Conservation (phyloP, 352 stramenopile genomes). For the Globisporangium radiosum region DNA sequence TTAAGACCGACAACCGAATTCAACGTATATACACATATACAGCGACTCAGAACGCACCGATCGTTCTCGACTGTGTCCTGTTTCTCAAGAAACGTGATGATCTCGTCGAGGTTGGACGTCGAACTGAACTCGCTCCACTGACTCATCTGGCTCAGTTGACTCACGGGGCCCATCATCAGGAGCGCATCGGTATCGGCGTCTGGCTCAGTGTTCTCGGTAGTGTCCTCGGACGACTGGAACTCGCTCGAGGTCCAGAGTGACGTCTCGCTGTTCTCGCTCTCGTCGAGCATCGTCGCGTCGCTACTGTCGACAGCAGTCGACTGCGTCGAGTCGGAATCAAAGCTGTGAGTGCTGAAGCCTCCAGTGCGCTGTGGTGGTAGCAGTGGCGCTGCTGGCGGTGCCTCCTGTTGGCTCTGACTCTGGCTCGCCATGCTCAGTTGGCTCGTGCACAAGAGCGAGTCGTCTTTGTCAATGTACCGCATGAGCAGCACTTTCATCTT, state of each 20-base stretch:
- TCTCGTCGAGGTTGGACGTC: slow-evolving; percentile 79
- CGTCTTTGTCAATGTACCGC: slow-evolving; percentile 84
- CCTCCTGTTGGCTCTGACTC: slow-evolving; percentile 15
- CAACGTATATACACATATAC: slow-evolving; percentile 1
- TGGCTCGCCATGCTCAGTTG: slow-evolving; percentile 50
- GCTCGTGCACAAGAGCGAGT: slow-evolving; percentile 69
- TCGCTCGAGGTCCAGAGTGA: slow-evolving; percentile 56
- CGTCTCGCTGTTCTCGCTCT: slow-evolving; percentile 49
- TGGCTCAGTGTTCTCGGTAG: slow-evolving; percentile 17
- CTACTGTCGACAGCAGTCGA: slow-evolving; percentile 13
- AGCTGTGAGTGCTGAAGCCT: background rate
- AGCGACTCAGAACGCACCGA: slow-evolving; percentile 21
- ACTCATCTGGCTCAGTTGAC: slow-evolving; percentile 68
- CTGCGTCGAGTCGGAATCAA: slow-evolving; percentile 1
- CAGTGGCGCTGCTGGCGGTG: background rate
- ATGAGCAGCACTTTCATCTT: slow-evolving; percentile 84
- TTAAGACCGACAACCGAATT: background rate
- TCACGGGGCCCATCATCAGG: slow-evolving; percentile 49
- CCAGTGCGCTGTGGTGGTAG: background rate
- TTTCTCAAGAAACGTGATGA: slow-evolving; percentile 80
- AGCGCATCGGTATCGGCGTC: slow-evolving; percentile 5
- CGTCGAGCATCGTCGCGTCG: slow-evolving; percentile 41
- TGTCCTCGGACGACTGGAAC: slow-evolving; percentile 26
- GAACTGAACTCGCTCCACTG: slow-evolving; percentile 80
- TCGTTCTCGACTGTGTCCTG: slow-evolving; percentile 62